Evolutionary conservation across 202 grass and related monocot genomes (phyloP).

Genomic region (Panicum hallii): DNA sequence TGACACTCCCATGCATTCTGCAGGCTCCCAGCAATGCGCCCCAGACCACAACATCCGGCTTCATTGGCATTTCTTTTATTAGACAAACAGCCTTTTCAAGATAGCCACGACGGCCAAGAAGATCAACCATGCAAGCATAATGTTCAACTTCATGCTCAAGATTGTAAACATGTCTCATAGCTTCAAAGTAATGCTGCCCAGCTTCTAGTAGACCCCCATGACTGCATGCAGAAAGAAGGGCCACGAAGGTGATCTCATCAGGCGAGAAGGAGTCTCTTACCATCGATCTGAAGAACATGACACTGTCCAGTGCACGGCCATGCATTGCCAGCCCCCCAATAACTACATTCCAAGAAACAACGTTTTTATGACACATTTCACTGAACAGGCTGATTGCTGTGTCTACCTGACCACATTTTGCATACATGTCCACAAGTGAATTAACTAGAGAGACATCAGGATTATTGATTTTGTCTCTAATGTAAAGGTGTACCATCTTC

Average conservation of each 20-base stretch:
- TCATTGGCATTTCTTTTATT: conserved; percentile 66
- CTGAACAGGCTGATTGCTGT: conserved; percentile 48
- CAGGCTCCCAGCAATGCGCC: conserved; percentile 69
- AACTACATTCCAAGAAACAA: conserved; percentile 62
- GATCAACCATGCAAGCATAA: conserved; percentile 71
- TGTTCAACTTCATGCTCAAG: conserved; percentile 61
- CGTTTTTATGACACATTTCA: conserved; percentile 41
- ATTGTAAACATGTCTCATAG: conserved; percentile 54
- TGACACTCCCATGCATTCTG: conserved; percentile 60
- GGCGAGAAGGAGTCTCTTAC: conserved; percentile 38
- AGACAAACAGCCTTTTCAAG: conserved; percentile 55
- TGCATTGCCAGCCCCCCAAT: conserved; percentile 58
- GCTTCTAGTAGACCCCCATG: conserved; percentile 57
- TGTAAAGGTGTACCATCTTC: conserved; percentile 40
- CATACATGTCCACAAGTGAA: conserved; percentile 66
- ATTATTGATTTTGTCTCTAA: conserved; percentile 17
- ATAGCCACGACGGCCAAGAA: conserved; percentile 50
- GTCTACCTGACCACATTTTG: conserved; percentile 61
- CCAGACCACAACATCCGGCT: conserved; percentile 67
- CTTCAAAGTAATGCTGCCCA: conserved; percentile 56
- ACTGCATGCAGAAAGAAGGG: conserved; percentile 60
- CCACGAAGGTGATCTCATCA: conserved; percentile 56
- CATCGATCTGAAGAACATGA: conserved; percentile 56
- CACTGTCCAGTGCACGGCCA: conserved; percentile 51
- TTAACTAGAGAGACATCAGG: conserved; percentile 48